These are phyloP conservation scores for Kuraishia hungarica DNA, from an alignment of 805 yeast species.

Conservation along the genomic window DNA sequence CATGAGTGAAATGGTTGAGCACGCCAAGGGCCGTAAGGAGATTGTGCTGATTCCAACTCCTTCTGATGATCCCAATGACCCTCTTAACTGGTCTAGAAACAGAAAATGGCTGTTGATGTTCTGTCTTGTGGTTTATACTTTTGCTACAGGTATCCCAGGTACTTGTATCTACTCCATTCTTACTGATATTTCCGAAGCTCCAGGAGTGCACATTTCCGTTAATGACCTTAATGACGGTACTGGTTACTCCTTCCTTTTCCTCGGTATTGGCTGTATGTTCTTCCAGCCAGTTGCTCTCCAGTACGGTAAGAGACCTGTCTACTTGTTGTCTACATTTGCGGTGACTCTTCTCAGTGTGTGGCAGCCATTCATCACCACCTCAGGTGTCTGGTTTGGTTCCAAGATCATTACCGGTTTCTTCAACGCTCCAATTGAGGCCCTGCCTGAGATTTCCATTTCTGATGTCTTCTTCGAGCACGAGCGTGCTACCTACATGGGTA, in stretches of 20 bases:
- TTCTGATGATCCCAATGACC: constrained; percentile 50
- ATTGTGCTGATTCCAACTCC: constrained; percentile 52
- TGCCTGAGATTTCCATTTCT: constrained; percentile 22
- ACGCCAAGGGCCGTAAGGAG: constrained; percentile 19
- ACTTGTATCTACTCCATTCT: constrained; percentile 40
- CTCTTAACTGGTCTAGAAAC: constrained; percentile 41
- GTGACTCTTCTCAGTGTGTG: constrained; percentile 30
- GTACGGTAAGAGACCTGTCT: constrained; percentile 40
- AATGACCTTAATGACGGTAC: constrained; percentile 34
- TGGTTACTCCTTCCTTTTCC: constrained; percentile 41
- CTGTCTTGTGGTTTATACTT: constrained; percentile 28
- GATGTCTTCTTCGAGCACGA: constrained; percentile 34
- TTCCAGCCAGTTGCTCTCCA: constrained; percentile 44
- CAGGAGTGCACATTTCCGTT: constrained; percentile 26
- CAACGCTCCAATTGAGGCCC: constrained; percentile 30
- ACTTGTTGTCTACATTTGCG: constrained; percentile 28
- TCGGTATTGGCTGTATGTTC: constrained; percentile 41
- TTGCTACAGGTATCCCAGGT: constrained; percentile 35
- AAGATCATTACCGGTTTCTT: constrained; percentile 27
- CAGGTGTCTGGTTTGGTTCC: constrained; percentile 26
- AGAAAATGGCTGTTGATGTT: constrained; percentile 32
- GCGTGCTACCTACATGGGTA: constrained; percentile 21
- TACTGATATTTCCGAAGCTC: constrained; percentile 22
- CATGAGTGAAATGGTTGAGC: constrained; percentile 12
- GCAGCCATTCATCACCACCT: constrained; percentile 29